Evolutionary conservation across 1,284 basidiomycete species (phyloP).

Genomic region (Porodaedalea pini): DNA sequence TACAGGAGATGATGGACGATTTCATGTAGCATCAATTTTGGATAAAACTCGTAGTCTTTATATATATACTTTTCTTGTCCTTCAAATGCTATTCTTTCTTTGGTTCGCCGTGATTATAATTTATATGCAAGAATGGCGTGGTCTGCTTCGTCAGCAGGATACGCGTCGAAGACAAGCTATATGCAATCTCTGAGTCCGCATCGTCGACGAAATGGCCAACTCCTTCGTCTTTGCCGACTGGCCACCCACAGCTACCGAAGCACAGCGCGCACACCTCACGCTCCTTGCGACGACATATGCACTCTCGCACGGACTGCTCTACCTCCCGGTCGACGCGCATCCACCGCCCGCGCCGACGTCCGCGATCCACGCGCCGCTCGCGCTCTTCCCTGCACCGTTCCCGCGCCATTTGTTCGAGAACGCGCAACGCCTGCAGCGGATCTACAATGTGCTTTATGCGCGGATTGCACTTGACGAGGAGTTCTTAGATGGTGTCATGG

Average conservation of each 20-base stretch:
- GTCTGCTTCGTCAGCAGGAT: background rate
- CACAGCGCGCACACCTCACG: constrained; percentile 38
- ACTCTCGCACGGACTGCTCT: constrained; percentile 80
- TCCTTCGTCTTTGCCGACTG: constrained; percentile 12
- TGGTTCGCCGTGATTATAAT: no score
- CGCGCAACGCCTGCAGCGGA: constrained; percentile 66
- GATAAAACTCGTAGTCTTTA: no score
- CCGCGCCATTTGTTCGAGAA: constrained; percentile 70
- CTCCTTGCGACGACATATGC: constrained; percentile 79
- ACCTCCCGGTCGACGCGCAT: constrained; percentile 58
- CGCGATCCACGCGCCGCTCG: constrained; percentile 85
- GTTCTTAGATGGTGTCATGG: constrained; percentile 85
- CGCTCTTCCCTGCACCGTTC: constrained; percentile 86
- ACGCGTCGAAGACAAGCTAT: background rate
- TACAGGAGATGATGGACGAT: constrained; percentile 22
- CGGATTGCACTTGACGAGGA: constrained; percentile 75
- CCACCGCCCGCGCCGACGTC: constrained; percentile 63
- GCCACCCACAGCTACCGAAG: constrained; percentile 12
- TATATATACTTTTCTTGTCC: no score
- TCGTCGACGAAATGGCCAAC: background rate
- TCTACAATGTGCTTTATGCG: constrained; percentile 86
- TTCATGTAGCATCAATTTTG: constrained; percentile 28
- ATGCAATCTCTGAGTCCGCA: background rate
- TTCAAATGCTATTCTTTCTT: no score
- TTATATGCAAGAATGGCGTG: no score